Conservation (phyloP, 2,329 filamentous ascomycete species). For the Hymenoscyphus repandus region DNA sequence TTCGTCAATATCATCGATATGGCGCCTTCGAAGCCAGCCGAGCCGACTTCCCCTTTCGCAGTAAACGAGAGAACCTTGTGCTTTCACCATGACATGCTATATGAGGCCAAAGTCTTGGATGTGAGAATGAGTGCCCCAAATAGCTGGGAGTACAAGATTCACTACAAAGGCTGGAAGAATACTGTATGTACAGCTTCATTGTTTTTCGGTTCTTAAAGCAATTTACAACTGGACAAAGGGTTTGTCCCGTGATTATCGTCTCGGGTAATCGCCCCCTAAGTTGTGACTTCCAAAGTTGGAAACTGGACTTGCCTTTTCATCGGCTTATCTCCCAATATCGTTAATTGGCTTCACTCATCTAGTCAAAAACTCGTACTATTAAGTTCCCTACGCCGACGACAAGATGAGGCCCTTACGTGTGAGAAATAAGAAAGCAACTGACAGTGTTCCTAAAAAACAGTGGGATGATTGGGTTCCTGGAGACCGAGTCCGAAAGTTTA, state of each 20-base stretch:
- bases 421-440: constrained; percentile 10
- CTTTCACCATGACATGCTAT: constrained; percentile 95
- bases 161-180: constrained; percentile 99
- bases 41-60: constrained; percentile 24
- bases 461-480: constrained; percentile 99
- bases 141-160: constrained; percentile 83
- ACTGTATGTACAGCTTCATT: constrained; percentile 54
- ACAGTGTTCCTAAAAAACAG: constrained; percentile 36
- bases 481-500: constrained; percentile 90
- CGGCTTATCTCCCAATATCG: not conserved
- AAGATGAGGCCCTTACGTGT: not conserved
- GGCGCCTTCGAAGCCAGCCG: constrained; percentile 29
- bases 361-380: no score
- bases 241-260: not conserved
- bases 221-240: not conserved
- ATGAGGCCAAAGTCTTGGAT: constrained; percentile 94
- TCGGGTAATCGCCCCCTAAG: not conserved
- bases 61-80: constrained; percentile 95
- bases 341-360: no score
- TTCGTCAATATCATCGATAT: not conserved
- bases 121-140: constrained; percentile 63
- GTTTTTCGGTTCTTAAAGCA: not conserved
- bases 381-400: no score
- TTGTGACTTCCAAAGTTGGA: constrained; percentile 3
- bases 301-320: no score